Percentiles rank a stretch among this genome's conserved stretches.
phyloP scores from a whole-genome alignment of 1,284 basidiomycete species.

The Cutaneotrichosporon sp. region DNA sequence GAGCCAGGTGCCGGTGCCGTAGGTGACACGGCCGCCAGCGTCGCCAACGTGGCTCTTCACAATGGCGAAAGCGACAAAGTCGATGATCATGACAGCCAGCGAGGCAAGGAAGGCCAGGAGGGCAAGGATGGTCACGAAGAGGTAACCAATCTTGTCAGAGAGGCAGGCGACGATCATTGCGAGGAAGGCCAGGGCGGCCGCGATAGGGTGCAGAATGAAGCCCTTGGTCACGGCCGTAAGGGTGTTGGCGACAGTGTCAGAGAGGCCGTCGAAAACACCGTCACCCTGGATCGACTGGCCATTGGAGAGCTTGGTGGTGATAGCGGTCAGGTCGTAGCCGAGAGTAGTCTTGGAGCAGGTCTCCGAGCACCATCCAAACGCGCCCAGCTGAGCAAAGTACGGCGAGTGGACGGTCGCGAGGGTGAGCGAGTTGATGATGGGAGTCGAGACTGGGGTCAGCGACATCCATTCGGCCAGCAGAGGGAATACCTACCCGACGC shows the following conservation, averaged over 20 bases:
- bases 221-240: constrained; percentile 32
- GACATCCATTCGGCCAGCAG: neutral
- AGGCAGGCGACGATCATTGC: constrained; percentile 39
- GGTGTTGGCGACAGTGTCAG: constrained; percentile 6
- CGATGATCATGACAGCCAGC: constrained; percentile 41
- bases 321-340: constrained; percentile 28
- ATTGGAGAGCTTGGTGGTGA: constrained; percentile 18
- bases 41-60: constrained; percentile 30
- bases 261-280: neutral
- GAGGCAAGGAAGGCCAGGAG: constrained; percentile 40
- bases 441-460: constrained; percentile 2
- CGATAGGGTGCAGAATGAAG: constrained; percentile 44
- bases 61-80: constrained; percentile 38
- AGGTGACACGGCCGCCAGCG: constrained; percentile 24
- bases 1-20: constrained; percentile 39
- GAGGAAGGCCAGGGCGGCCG: constrained; percentile 35
- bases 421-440: constrained; percentile 4
- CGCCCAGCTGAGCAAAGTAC: constrained; percentile 23
- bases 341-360: constrained; percentile 24
- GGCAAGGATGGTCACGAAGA: constrained; percentile 38
- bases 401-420: constrained; percentile 5
- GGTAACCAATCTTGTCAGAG: constrained; percentile 40
- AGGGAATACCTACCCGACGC: neutral
- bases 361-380: constrained; percentile 37
- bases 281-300: constrained; percentile 13